Conservation (phyloP, 2,329 filamentous ascomycete species). For the Colletotrichum magnum region DNA sequence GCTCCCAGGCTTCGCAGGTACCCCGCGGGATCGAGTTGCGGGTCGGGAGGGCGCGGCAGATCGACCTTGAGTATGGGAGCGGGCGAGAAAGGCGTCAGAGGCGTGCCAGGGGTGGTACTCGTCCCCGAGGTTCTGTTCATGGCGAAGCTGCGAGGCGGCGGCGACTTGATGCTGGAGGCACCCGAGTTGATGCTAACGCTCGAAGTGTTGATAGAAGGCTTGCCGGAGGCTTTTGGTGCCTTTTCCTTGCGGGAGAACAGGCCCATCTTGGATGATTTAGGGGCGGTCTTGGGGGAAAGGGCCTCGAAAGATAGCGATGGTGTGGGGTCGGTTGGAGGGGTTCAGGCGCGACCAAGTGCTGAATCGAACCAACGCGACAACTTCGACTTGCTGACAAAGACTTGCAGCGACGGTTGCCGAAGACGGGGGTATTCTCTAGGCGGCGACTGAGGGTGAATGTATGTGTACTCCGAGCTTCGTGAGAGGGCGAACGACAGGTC, state of each 20-base stretch:
- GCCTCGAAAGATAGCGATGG: slow-evolving; percentile 15
- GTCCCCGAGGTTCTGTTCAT: slow-evolving; percentile 66
- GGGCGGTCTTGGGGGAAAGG: slow-evolving; percentile 6
- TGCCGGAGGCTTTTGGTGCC: slow-evolving; percentile 55
- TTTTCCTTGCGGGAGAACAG: slow-evolving; percentile 70
- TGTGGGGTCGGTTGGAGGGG: slow-evolving; percentile 29
- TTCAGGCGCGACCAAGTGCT: slow-evolving; percentile 11
- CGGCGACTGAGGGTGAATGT: neutral
- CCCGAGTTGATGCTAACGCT: slow-evolving; percentile 67
- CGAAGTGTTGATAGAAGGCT: slow-evolving; percentile 58
- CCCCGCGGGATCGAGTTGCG: slow-evolving; percentile 86
- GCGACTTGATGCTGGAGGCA: slow-evolving; percentile 62
- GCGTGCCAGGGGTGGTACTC: slow-evolving; percentile 62
- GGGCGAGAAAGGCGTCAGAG: slow-evolving; percentile 66
- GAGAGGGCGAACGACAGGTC: neutral
- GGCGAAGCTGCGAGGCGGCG: slow-evolving; percentile 50
- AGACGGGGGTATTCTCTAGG: slow-evolving; percentile 15
- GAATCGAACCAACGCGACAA: slow-evolving; percentile 22
- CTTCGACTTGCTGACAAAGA: slow-evolving; percentile 20
- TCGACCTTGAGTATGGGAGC: slow-evolving; percentile 79
- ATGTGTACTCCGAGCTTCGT: slow-evolving; percentile 19
- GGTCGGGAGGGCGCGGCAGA: slow-evolving; percentile 88
- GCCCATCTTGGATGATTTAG: slow-evolving; percentile 59
- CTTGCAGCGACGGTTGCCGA: slow-evolving; percentile 20
- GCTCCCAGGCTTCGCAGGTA: slow-evolving; percentile 93